Evolutionary conservation across 352 stramenopile genomes (phyloP), one percentile per base, ranked within the genome.

Genomic region (Aphanomyces euteiches): DNA sequence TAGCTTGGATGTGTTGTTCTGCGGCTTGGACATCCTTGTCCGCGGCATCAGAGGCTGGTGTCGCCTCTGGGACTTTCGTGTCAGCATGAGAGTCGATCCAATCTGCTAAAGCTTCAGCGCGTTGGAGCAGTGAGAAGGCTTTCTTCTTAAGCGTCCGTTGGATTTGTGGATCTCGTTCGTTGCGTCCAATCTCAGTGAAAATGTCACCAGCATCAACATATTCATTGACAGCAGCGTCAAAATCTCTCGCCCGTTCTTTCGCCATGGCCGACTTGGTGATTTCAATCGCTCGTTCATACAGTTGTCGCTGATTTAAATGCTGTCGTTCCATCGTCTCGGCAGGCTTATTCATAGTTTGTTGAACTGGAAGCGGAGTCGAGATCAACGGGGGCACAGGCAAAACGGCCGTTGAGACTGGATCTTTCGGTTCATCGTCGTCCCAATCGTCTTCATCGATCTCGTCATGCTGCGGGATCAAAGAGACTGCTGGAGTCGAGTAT

Each of bases 91-190:
- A 74, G 6, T 63, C 77, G 1, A 77, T 79, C 86, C 86, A 93
- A 17, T 85, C 83, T 7, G 85, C 81, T 10, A 93, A 67, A 0
- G 78, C 81, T 56, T 93, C 86, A 17, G 86, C 86, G 5, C 86
- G 84, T 69, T 90, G 78, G n/a, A 93, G 71, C 43, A 92, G 61
- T 36, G 83, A 77, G 5, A 91, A 75, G n/a, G 86, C 86, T 75
- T 92, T 93, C 28, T 85, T 79, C 60, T 89, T 88, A 1, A 93
- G 75, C 75, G 90, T 88, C n/a, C 83, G 83, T 69, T 92, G 84
- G n/a, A 92, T 65, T 65, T 89, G 73, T n/a, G 77, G 74, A 0
- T 76, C 77, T 3, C 76, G 75, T 70, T 93, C 84, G 53, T 78
- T 70, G 36, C 84, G 79, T 5, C 86, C 86, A 21, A 93, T 82